Evolutionary conservation across 108 stramenopile species (phyloP).

Genomic region (Fragilaria radians): DNA sequence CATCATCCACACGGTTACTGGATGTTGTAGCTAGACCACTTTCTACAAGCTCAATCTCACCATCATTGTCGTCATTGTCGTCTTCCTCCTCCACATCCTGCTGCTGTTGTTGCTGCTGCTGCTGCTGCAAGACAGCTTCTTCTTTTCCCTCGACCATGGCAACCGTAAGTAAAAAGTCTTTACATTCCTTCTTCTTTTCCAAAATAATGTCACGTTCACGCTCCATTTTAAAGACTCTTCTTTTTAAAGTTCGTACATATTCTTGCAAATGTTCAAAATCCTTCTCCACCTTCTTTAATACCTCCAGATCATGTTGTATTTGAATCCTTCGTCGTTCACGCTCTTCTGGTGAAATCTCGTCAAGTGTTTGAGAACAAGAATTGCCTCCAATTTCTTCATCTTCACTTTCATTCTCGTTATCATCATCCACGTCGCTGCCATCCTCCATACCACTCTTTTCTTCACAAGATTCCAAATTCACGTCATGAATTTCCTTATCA

Average conservation of each 20-base stretch:
- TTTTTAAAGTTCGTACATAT: not conserved
- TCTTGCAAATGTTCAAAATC: not conserved
- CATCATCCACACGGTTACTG: too few species aligned
- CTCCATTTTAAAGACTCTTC: not conserved
- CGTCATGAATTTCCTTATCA: not conserved
- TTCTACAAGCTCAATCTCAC: too few species aligned
- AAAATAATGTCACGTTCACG: not conserved
- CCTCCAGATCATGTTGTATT: not conserved
- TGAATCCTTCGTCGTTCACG: not conserved
- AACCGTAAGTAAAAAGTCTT: not conserved
- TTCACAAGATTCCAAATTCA: not conserved
- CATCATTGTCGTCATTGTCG: too few species aligned
- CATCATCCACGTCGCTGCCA: not conserved
- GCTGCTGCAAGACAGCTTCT: not conserved
- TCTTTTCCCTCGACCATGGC: not conserved
- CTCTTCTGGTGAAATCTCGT: not conserved
- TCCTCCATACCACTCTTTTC: not conserved
- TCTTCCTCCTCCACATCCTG: not conserved
- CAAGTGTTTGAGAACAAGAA: too few species aligned
- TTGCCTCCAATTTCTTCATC: slow-evolving; percentile 1
- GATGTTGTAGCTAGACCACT: too few species aligned
- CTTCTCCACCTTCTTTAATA: not conserved
- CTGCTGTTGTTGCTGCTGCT: too few species aligned
- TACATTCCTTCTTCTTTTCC: not conserved
- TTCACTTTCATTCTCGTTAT: not conserved